These are phyloP conservation scores for Fistulinella prunicolor DNA, from an alignment of 768 basidiomycete genomes.

Conservation along the genomic window DNA sequence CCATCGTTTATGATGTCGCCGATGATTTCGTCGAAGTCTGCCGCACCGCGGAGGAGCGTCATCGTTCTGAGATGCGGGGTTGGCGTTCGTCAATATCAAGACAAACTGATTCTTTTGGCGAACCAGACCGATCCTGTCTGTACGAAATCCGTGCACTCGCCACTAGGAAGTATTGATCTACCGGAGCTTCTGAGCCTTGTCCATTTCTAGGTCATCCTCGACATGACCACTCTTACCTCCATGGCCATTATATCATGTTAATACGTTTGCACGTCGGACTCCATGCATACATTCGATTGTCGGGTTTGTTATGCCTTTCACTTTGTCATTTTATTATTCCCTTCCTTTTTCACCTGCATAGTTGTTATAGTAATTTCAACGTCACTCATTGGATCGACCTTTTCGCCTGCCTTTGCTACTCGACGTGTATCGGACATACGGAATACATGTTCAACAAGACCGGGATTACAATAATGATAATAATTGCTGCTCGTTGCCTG, in stretches of 20 bases:
- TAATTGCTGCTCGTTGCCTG: constrained; percentile 19
- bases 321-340: constrained; percentile 27
- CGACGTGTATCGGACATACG: constrained; percentile 38
- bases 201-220: neutral
- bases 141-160: constrained; percentile 84
- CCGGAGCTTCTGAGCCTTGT: constrained; percentile 6
- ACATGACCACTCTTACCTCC: no score
- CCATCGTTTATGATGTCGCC: constrained; percentile 74
- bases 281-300: constrained; percentile 20
- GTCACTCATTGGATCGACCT: constrained; percentile 18
- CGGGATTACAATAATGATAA: constrained; percentile 20
- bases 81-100: constrained; percentile 47
- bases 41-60: constrained; percentile 75
- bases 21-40: constrained; percentile 72
- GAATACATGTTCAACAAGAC: constrained; percentile 32
- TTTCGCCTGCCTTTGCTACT: constrained; percentile 20
- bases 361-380: constrained; percentile 26
- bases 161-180: constrained; percentile 70
- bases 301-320: constrained; percentile 22
- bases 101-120: constrained; percentile 24
- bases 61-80: constrained; percentile 79
- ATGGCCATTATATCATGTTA: constrained; percentile 15
- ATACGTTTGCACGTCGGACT: constrained; percentile 20
- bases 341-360: constrained; percentile 26
- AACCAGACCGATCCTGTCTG: constrained; percentile 61